phyloP scores from a whole-genome alignment of 2,329 filamentous ascomycete genomes.

The Thelonectria blattea region DNA sequence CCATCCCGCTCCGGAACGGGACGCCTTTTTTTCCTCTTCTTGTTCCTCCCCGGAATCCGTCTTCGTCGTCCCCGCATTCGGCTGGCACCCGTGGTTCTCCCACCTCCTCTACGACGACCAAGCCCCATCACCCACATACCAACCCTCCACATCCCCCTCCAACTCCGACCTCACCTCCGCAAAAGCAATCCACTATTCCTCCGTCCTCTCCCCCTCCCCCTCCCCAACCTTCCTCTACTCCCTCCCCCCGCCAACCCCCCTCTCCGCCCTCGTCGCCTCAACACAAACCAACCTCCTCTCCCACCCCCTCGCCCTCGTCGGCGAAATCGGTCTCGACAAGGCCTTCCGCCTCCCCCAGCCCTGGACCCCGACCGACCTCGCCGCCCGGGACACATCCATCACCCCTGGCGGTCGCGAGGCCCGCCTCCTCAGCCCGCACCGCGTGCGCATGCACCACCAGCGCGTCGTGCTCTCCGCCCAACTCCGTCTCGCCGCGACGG shows the following conservation, averaged over 20 bases:
- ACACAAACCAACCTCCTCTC: slow-evolving; percentile 61
- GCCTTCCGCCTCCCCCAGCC: slow-evolving; percentile 74
- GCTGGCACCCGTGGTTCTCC: slow-evolving; percentile 89
- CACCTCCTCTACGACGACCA: slow-evolving; percentile 74
- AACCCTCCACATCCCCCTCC: slow-evolving; percentile 30
- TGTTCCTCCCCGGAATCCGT: not conserved
- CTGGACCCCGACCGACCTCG: slow-evolving; percentile 50
- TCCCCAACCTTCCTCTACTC: slow-evolving; percentile 51
- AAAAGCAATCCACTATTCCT: slow-evolving; percentile 66
- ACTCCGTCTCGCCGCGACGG: slow-evolving; percentile 72
- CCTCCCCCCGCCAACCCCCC: slow-evolving; percentile 65
- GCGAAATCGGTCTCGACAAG: slow-evolving; percentile 80
- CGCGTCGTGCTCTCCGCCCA: slow-evolving; percentile 69
- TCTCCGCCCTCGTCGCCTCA: slow-evolving; percentile 63
- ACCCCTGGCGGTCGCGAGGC: slow-evolving; percentile 77
- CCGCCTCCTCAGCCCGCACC: slow-evolving; percentile 68
- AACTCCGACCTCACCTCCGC: slow-evolving; percentile 35
- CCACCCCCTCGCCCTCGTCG: slow-evolving; percentile 71
- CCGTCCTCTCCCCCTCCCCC: slow-evolving; percentile 65
- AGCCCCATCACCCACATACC: slow-evolving; percentile 45
- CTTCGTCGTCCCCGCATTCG: slow-evolving; percentile 71
- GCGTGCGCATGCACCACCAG: slow-evolving; percentile 74
- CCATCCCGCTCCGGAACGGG: slow-evolving; percentile 51
- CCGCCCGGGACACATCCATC: slow-evolving; percentile 45
- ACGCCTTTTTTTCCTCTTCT: not conserved